A percentile compares a stretch with the other conserved stretches of the same genome.
phyloP scores from a whole-genome alignment of 192 early-diverging fungal genomes.

The Coemansia sp. region DNA sequence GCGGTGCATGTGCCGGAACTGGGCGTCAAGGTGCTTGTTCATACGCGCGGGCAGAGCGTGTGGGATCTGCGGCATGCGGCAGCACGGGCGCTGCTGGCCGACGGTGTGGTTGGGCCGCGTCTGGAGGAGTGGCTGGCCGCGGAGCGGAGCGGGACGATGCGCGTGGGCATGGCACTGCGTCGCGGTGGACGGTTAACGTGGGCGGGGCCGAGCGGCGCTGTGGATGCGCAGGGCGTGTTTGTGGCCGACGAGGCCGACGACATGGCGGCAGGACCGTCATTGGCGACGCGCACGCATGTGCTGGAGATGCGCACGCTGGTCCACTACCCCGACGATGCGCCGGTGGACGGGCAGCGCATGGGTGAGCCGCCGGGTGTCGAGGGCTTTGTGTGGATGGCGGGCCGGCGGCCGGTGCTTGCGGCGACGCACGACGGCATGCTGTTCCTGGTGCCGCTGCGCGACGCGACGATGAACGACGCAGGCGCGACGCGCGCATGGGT shows the following conservation, averaged over 20 bases:
- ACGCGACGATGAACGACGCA: constrained; percentile 26
- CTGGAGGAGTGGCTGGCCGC: constrained; percentile 33
- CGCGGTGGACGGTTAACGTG: constrained; percentile 37
- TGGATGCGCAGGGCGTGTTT: constrained; percentile 5
- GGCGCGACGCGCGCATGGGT: background rate
- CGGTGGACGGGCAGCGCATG: constrained; percentile 3
- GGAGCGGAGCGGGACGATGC: constrained; percentile 24
- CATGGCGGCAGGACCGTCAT: constrained; percentile 24
- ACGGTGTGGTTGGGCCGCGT: constrained; percentile 16
- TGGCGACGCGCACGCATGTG: constrained; percentile 33
- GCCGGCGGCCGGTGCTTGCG: constrained; percentile 30
- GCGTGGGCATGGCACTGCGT: constrained; percentile 46
- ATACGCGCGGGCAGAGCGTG: constrained; percentile 23
- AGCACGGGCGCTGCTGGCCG: constrained; percentile 21
- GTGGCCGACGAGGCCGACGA: constrained; percentile 11
- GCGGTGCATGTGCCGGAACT: constrained; percentile 43
- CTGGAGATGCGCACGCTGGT: constrained; percentile 38
- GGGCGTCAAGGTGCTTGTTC: constrained; percentile 46
- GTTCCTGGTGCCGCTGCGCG: constrained; percentile 42
- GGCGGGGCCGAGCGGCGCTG: constrained; percentile 35
- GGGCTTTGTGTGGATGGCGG: constrained; percentile 37
- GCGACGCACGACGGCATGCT: constrained; percentile 30
- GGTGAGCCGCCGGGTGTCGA: constrained; percentile 34
- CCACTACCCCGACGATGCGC: constrained; percentile 37
- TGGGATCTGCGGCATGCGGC: constrained; percentile 41